Percentiles rank a stretch among this genome's conserved stretches.
Conservation (phyloP, 2,329 filamentous ascomycete genomes). For the Penicillium sp. region DNA sequence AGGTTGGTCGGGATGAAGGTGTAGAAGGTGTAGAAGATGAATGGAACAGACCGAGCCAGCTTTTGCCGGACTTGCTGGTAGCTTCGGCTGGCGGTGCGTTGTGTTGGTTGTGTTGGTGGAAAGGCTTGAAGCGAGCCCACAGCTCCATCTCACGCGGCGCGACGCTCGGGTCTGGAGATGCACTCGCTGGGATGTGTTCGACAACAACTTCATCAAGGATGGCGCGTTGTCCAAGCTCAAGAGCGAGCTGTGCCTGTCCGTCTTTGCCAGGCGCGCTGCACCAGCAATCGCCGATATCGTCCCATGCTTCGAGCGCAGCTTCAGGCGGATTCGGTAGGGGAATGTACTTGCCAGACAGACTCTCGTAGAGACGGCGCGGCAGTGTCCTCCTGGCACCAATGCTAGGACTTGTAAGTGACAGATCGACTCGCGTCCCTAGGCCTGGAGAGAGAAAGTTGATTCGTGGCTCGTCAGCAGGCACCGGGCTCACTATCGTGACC, state of each 20-base stretch:
- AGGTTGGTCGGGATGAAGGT: background rate
- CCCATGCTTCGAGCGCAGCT: conserved; percentile 66
- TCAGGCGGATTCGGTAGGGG: conserved; percentile 37
- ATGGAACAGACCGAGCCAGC: conserved; percentile 12
- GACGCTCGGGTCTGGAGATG: conserved; percentile 57
- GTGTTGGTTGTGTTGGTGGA: background rate
- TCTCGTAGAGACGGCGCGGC: conserved; percentile 20
- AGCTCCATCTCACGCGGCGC: conserved; percentile 68
- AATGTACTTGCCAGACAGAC: conserved; percentile 10
- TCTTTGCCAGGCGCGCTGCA: conserved; percentile 57
- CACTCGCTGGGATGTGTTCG: conserved; percentile 64
- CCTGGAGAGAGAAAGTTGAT: conserved; percentile 71
- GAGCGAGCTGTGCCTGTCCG: conserved; percentile 39
- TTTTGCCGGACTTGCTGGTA: background rate
- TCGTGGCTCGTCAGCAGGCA: conserved; percentile 28
- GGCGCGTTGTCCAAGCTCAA: conserved; percentile 44
- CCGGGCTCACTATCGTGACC: conserved; percentile 18
- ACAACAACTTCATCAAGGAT: conserved; percentile 67
- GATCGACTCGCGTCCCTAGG: conserved; percentile 64
- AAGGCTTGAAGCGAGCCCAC: conserved; percentile 55
- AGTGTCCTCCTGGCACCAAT: conserved; percentile 29
- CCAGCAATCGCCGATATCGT: conserved; percentile 83
- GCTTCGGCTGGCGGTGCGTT: background rate
- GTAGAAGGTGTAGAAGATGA: background rate
- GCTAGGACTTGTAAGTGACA: conserved; percentile 56